Percentiles rank a stretch among this genome's conserved stretches.
Conservation (phyloP, 108 stramenopile genomes). For the Mediolabrus comicus region DNA sequence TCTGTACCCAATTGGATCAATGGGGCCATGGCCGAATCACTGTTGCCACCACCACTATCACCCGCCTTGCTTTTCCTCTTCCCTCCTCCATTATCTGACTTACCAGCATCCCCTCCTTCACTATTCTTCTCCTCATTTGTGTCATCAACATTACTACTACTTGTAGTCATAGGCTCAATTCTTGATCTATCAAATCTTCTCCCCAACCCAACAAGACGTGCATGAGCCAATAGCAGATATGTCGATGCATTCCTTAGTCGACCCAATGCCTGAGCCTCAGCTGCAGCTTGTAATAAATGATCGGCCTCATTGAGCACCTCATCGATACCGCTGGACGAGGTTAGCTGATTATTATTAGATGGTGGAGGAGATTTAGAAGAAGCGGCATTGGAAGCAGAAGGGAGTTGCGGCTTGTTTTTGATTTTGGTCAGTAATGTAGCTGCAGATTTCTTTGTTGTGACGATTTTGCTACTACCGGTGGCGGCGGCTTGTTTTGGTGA, state of each 20-base stretch:
- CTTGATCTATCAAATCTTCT: constrained; percentile 72
- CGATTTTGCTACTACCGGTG: background rate
- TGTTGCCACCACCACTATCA: background rate
- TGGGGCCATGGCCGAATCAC: constrained; percentile 4
- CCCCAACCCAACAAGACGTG: constrained; percentile 79
- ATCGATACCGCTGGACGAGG: constrained; percentile 58
- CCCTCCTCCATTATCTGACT: background rate
- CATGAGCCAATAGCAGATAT: constrained; percentile 73
- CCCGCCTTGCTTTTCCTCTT: background rate
- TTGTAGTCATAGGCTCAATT: background rate
- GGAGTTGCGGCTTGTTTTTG: background rate
- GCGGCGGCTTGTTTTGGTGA: background rate
- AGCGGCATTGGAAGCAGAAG: background rate
- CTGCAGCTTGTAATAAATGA: constrained; percentile 69
- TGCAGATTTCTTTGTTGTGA: background rate
- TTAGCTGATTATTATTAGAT: constrained; percentile 15
- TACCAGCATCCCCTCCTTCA: background rate
- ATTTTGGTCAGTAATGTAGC: background rate
- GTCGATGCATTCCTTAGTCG: constrained; percentile 71
- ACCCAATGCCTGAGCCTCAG: constrained; percentile 75
- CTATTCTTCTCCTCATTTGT: background rate
- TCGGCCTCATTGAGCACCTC: constrained; percentile 74
- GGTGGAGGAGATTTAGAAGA: background rate
- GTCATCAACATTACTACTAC: background rate
- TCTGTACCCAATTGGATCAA: constrained; percentile 7